Evolutionary conservation across 1,284 basidiomycete species (phyloP).

Genomic region (Coniophora puteana): DNA sequence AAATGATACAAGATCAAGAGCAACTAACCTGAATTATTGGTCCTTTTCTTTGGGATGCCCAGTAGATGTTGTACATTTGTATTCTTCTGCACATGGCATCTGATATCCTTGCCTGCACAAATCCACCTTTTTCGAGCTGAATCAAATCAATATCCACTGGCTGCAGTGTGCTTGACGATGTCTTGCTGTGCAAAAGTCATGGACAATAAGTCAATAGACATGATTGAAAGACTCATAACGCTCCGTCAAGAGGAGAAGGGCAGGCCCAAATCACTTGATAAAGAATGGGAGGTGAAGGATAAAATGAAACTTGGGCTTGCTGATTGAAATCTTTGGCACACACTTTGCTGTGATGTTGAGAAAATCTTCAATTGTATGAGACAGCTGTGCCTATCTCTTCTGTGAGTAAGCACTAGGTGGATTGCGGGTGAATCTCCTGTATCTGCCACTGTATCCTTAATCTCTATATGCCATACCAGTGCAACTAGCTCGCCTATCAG

Average conservation of each 20-base stretch:
- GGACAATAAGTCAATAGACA: background rate
- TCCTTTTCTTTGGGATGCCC: background rate
- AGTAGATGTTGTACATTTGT: background rate
- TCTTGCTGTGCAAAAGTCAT: conserved; percentile 6
- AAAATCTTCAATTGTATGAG: conserved; percentile 11
- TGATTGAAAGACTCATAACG: conserved; percentile 3
- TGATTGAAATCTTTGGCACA: background rate
- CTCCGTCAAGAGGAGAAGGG: background rate
- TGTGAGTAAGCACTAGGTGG: conserved; percentile 5
- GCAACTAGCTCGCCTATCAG: conserved; percentile 5
- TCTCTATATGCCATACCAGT: conserved; percentile 9
- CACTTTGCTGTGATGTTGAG: conserved; percentile 1
- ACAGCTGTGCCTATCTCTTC: conserved; percentile 4
- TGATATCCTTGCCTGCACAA: background rate
- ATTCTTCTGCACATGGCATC: background rate
- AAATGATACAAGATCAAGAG: too few species aligned
- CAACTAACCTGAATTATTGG: background rate
- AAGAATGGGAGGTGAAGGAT: background rate
- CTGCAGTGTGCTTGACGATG: conserved; percentile 10
- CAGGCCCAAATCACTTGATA: background rate
- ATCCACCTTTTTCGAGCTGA: background rate
- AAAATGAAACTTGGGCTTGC: conserved; percentile 2
- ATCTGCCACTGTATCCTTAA: conserved; percentile 8
- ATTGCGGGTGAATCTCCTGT: too few species aligned
- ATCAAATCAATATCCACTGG: background rate